Evolutionary conservation across 495 filamentous ascomycete genomes (phyloP).

Genomic region (Poronia punctata): DNA sequence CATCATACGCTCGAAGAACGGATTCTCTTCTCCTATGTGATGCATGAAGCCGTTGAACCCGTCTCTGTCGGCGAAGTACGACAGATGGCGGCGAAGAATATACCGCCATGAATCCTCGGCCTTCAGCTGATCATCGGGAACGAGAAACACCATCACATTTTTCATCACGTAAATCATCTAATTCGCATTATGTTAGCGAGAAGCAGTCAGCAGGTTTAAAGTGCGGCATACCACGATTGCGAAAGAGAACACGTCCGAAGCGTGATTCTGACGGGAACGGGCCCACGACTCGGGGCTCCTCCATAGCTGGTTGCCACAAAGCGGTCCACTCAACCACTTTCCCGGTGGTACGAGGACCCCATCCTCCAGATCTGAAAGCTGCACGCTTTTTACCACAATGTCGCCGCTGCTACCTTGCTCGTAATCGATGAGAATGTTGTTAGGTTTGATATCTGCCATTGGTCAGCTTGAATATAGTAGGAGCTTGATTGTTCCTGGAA

Average conservation of each 20-base stretch:
- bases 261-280: slow-evolving; percentile 3
- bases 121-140: background rate
- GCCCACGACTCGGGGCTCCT: slow-evolving; percentile 18
- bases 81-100: slow-evolving; percentile 10
- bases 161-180: slow-evolving; percentile 13
- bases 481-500: background rate
- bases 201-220: background rate
- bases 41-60: slow-evolving; percentile 10
- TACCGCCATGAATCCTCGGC: slow-evolving; percentile 2
- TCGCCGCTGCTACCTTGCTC: background rate
- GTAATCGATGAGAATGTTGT: slow-evolving; percentile 22
- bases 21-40: slow-evolving; percentile 16
- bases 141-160: slow-evolving; percentile 8
- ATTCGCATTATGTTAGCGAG: background rate
- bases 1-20: slow-evolving; percentile 4
- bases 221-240: slow-evolving; percentile 7
- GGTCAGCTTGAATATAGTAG: background rate
- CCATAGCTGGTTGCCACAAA: slow-evolving; percentile 22
- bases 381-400: slow-evolving; percentile 10
- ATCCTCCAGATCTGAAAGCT: slow-evolving; percentile 16
- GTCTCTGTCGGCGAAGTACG: slow-evolving; percentile 9
- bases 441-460: slow-evolving; percentile 20
- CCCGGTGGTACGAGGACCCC: slow-evolving; percentile 9
- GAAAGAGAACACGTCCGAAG: slow-evolving; percentile 20
- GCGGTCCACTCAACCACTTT: slow-evolving; percentile 2